These are phyloP conservation scores for Ensete ventricosum DNA, from an alignment of 176 grass and related monocot genomes.

Conservation along the genomic window DNA sequence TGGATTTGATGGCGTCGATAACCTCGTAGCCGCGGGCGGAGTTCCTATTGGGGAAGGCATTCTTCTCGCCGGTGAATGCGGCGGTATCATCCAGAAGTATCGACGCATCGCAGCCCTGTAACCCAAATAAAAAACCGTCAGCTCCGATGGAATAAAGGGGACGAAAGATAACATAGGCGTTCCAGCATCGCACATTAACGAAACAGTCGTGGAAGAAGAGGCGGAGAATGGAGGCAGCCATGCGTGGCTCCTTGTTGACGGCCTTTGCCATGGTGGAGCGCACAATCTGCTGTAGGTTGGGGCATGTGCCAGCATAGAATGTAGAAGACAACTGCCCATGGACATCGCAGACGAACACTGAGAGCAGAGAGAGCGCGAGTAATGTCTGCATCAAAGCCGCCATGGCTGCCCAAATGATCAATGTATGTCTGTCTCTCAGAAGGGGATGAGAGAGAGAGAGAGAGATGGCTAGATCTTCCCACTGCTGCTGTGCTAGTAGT, in stretches of 20 bases:
- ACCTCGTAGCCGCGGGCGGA: constrained; percentile 21
- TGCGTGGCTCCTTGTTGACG: constrained; percentile 17
- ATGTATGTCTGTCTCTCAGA: no score
- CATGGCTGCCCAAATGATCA: no score
- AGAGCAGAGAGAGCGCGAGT: background rate
- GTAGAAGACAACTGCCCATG: constrained; percentile 18
- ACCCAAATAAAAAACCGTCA: background rate
- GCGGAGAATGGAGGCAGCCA: constrained; percentile 35
- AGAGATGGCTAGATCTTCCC: no score
- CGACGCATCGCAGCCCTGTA: constrained; percentile 24
- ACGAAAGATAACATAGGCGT: background rate
- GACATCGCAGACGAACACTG: constrained; percentile 1
- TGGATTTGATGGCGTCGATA: background rate
- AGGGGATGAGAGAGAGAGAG: no score
- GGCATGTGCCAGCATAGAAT: constrained; percentile 25
- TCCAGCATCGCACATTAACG: constrained; percentile 22
- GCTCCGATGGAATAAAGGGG: background rate
- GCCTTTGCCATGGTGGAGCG: constrained; percentile 20
- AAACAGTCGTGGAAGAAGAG: constrained; percentile 49
- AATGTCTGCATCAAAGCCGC: background rate
- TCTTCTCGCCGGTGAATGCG: constrained; percentile 29
- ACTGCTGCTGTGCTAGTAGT: no score
- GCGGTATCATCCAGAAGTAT: constrained; percentile 21
- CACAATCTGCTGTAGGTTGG: constrained; percentile 20
- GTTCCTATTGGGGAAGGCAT: constrained; percentile 16